Base-by-base conservation (phyloP, 202 grass and related monocot genomes). In the Digitaria exilis region DNA sequence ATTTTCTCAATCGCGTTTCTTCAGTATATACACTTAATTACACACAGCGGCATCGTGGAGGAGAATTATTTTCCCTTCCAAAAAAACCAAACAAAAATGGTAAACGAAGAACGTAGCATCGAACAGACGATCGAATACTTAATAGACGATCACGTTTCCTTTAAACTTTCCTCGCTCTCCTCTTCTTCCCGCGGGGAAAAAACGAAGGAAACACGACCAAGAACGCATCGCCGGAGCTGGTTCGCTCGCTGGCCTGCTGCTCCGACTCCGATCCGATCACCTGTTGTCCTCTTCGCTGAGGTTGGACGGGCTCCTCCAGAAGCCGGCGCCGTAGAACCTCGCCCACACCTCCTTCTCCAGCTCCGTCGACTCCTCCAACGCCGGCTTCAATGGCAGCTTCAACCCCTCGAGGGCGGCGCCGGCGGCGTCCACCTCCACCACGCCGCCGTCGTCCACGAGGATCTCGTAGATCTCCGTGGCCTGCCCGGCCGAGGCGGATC, bases 241-340 rank as follows among this genome's bases (percentile, higher is more conserved):
- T 8, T 19, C 26, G 58, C 6, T 25, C 16, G 7, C 29, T 19
- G 4, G 61, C 60, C 28, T 19, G 42, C 12, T 45, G 39, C 24
- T 1, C 24, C 35, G 79, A 79, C 86, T n/a, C n/a, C n/a, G n/a
- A 39, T 1, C 17, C 35, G 79, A 79, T 90, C 84, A 90, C 54
- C 84, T 90, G 71, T 66, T 90, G 71, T 66, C 45, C 49, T 90
- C 59, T 15, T 86, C 50, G 41, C 41, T 42, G 15, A 86, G 84
- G 71, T 86, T 90, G 14, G 95, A 97, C 45, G 92, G 88, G 85
- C 95, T 97, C 34, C 95, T 88, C 95, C 95, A 97, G 76, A 97
- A 97, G 4, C 95, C 95, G 2, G 92, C 72, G 14, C 90, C 90
- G 55, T 89, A 83, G 85, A 95, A 97, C 65, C 45, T 78, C 2